phyloP scores from a whole-genome alignment of 768 basidiomycete species.

The Mycena filopes region DNA sequence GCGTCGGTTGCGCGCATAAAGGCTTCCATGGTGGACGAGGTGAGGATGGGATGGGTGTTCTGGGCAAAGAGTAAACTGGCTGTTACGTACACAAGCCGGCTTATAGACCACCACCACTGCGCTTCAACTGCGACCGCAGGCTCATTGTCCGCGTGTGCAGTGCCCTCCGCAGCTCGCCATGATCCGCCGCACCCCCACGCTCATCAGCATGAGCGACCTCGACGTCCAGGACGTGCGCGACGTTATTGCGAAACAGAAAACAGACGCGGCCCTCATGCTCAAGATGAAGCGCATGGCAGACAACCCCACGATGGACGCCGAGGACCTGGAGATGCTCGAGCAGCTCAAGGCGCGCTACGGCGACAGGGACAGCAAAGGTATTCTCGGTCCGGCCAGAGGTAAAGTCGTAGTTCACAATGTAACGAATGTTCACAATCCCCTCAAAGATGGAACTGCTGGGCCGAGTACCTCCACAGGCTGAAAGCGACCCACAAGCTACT shows the following conservation, averaged over 20 bases:
- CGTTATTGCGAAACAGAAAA: constrained; percentile 60
- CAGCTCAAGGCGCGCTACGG: constrained; percentile 41
- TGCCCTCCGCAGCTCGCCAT: constrained; percentile 46
- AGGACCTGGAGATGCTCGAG: constrained; percentile 46
- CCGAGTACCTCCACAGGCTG: constrained; percentile 10
- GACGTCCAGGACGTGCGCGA: constrained; percentile 86
- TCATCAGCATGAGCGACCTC: constrained; percentile 78
- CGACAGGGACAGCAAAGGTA: constrained; percentile 38
- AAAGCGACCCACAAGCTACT: not conserved
- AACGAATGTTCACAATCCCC: not conserved
- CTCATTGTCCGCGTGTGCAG: constrained; percentile 12
- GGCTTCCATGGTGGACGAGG: constrained; percentile 64
- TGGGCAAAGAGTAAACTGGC: constrained; percentile 13
- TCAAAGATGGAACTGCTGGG: constrained; percentile 11
- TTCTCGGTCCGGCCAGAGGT: too few species aligned
- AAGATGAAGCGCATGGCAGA: constrained; percentile 61
- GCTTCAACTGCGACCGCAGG: constrained; percentile 33
- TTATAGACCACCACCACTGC: constrained; percentile 29
- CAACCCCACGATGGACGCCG: constrained; percentile 44
- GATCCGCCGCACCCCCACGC: constrained; percentile 83
- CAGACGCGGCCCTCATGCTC: constrained; percentile 49
- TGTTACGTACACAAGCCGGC: too few species aligned
- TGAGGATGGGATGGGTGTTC: constrained; percentile 18
- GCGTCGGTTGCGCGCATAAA: constrained; percentile 74
- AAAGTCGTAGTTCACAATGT: not conserved